Conservation (phyloP, 1,284 basidiomycete genomes). For the Tilletiaria anomala region DNA sequence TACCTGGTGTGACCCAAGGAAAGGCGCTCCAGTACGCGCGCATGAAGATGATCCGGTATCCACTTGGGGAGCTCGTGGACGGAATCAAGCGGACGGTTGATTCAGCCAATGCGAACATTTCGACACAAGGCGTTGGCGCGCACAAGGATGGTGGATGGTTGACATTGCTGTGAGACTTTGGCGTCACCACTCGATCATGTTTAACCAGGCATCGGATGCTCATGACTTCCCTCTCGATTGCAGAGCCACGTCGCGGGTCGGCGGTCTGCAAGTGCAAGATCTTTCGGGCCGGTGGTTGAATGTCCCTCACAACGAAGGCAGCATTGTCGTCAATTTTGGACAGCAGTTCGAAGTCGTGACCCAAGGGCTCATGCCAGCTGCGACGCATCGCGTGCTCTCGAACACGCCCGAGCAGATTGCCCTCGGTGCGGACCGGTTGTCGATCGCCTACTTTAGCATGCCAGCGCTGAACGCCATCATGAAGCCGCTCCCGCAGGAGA, state of each 20-base stretch:
- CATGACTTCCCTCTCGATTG: slow-evolving; percentile 7
- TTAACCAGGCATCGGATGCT: background rate
- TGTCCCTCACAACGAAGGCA: slow-evolving; percentile 11
- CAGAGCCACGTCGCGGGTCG: slow-evolving; percentile 14
- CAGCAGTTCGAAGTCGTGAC: slow-evolving; percentile 27
- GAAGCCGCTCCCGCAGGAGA: background rate
- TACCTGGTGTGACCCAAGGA: background rate
- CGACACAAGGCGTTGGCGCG: slow-evolving; percentile 25
- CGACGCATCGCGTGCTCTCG: slow-evolving; percentile 28
- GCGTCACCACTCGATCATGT: background rate
- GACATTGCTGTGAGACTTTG: background rate
- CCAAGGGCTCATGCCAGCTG: slow-evolving; percentile 19
- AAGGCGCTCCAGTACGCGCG: slow-evolving; percentile 12
- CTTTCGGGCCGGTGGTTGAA: slow-evolving; percentile 18
- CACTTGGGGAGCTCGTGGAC: slow-evolving; percentile 11
- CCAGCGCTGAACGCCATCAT: slow-evolving; percentile 12
- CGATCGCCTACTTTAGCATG: slow-evolving; percentile 22
- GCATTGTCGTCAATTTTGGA: slow-evolving; percentile 29
- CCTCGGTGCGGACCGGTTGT: background rate
- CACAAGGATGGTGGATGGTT: slow-evolving; percentile 28
- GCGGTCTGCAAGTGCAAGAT: slow-evolving; percentile 23
- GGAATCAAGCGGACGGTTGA: slow-evolving; percentile 13
- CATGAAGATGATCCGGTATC: slow-evolving; percentile 30
- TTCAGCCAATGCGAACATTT: no score
- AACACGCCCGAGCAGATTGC: slow-evolving; percentile 1